Conservation (phyloP, 2,329 filamentous ascomycete species). For the Knufia fluminis region DNA sequence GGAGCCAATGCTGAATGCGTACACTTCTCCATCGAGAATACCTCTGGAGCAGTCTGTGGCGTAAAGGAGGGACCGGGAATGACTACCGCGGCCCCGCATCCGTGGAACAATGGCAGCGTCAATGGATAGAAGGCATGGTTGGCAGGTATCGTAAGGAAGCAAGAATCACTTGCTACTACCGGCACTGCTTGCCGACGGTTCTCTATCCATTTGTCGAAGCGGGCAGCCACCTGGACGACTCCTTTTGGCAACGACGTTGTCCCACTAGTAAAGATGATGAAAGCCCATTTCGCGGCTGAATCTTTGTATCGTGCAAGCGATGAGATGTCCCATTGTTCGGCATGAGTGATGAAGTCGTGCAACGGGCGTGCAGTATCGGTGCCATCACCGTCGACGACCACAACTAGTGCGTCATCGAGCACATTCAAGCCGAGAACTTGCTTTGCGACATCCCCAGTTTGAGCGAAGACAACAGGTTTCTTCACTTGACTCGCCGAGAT, state of each 20-base stretch:
- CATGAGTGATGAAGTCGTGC: neutral
- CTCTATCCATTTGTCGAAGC: neutral
- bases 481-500: neutral
- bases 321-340: neutral
- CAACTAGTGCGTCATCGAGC: neutral
- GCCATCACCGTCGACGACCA: neutral
- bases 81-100: neutral
- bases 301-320: neutral
- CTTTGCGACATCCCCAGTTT: neutral
- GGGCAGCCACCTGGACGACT: neutral
- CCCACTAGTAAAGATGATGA: conserved; percentile 6
- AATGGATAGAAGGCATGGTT: conserved; percentile 4
- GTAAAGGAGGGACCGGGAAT: conserved; percentile 1
- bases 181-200: neutral
- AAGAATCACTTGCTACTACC: neutral
- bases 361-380: neutral
- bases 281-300: neutral
- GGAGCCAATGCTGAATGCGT: neutral
- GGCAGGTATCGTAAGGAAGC: neutral
- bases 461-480: neutral
- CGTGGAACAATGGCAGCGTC: neutral
- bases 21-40: conserved; percentile 3
- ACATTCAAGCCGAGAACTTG: conserved; percentile 2
- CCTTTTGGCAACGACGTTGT: conserved; percentile 6
- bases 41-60: neutral